These are phyloP conservation scores for Aspergillus leporis DNA, from an alignment of 495 filamentous ascomycete genomes.

Conservation along the genomic window DNA sequence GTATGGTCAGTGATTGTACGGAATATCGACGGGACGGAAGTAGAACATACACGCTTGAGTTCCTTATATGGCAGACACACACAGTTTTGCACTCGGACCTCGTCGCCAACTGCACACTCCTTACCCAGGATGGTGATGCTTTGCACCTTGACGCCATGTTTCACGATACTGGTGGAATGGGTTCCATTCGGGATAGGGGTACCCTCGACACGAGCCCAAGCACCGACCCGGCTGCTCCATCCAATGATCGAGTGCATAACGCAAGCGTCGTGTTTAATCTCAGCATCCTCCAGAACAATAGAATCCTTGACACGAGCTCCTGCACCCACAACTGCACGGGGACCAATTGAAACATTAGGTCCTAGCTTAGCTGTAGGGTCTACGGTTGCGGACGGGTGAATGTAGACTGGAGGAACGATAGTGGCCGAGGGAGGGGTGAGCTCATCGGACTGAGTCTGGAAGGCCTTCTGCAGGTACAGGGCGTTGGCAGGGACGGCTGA, in stretches of 20 bases:
- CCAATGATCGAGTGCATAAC: slow-evolving; percentile 96
- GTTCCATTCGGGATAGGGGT: slow-evolving; percentile 86
- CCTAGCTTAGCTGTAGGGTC: slow-evolving; percentile 96
- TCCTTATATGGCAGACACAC: slow-evolving; percentile 98
- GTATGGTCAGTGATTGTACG: slow-evolving; percentile 29
- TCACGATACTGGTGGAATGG: slow-evolving; percentile 92
- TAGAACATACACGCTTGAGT: slow-evolving; percentile 82
- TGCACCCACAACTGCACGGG: slow-evolving; percentile 78
- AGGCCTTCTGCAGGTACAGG: slow-evolving; percentile 93
- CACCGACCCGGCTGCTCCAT: slow-evolving; percentile 93
- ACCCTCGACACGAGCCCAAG: slow-evolving; percentile 97
- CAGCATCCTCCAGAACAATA: slow-evolving; percentile 91
- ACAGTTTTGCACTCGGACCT: slow-evolving; percentile 97
- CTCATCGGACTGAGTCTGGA: slow-evolving; percentile 79
- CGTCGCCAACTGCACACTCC: slow-evolving; percentile 92
- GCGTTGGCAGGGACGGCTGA: slow-evolving; percentile 97
- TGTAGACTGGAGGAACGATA: slow-evolving; percentile 93
- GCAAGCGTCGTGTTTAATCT: slow-evolving; percentile 97
- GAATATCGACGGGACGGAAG: not conserved
- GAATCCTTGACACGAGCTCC: slow-evolving; percentile 93
- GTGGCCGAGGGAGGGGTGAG: slow-evolving; percentile 82
- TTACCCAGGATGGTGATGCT: slow-evolving; percentile 98
- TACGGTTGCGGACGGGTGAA: slow-evolving; percentile 91
- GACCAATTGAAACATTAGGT: slow-evolving; percentile 94
- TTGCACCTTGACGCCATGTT: slow-evolving; percentile 98